These are phyloP conservation scores for Urtica urens DNA, from an alignment of 306 rosid species.

Conservation along the genomic window DNA sequence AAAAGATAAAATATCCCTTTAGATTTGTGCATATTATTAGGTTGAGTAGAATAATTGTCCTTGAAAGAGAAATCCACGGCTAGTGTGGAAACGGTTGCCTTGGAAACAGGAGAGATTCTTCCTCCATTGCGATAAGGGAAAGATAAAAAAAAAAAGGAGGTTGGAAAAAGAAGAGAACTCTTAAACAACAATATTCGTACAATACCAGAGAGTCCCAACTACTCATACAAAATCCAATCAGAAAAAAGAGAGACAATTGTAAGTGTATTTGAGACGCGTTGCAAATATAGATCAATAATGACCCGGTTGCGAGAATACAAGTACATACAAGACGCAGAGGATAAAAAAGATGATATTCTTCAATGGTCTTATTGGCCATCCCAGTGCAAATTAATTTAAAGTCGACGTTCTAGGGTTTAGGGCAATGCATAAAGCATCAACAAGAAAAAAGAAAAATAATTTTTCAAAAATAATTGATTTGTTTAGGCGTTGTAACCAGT, in stretches of 20 bases:
- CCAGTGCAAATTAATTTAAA: too few species aligned
- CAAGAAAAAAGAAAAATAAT: too few species aligned
- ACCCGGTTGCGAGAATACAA: not conserved
- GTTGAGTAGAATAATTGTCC: not conserved
- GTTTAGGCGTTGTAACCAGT: too few species aligned
- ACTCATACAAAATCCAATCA: not conserved
- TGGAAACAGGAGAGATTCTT: constrained; percentile 7
- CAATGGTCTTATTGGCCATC: too few species aligned
- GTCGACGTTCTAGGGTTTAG: too few species aligned
- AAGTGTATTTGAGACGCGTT: not conserved
- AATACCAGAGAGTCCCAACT: not conserved
- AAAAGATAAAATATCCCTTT: not conserved
- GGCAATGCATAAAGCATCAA: too few species aligned
- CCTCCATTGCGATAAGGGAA: not conserved
- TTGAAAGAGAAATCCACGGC: not conserved
- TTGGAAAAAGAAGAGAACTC: not conserved
- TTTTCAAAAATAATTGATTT: too few species aligned
- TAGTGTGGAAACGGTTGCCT: constrained; percentile 10
- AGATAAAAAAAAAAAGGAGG: not conserved
- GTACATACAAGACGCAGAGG: not conserved
- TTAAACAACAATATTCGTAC: not conserved
- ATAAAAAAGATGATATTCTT: too few species aligned
- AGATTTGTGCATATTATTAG: not conserved
- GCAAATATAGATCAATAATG: not conserved
- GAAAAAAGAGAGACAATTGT: not conserved